Conservation (phyloP, 257 asterid genomes). For the Salvia rosmarinus region DNA sequence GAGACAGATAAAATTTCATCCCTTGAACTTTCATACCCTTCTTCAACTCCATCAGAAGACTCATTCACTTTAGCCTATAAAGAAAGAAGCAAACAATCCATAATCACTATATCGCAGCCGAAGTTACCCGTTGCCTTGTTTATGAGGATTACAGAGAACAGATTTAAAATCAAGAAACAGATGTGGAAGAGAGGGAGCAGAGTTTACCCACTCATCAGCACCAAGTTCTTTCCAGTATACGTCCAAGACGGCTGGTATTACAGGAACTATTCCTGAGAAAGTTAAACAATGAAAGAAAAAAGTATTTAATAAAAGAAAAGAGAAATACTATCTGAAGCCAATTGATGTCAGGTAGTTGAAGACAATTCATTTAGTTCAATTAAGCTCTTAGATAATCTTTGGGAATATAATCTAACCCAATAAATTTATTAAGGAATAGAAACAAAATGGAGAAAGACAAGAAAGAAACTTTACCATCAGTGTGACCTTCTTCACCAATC, state of each 20-base stretch:
- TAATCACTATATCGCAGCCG: slow-evolving; percentile 15
- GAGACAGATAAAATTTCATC: slow-evolving; percentile 87
- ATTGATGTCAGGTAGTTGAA: background rate
- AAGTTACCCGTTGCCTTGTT: slow-evolving; percentile 7
- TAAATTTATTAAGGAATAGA: slow-evolving; percentile 8
- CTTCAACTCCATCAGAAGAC: slow-evolving; percentile 80
- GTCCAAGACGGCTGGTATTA: slow-evolving; percentile 64
- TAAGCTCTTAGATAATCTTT: slow-evolving; percentile 23
- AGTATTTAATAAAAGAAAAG: slow-evolving; percentile 1
- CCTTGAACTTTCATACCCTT: slow-evolving; percentile 88
- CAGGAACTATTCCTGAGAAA: slow-evolving; percentile 84
- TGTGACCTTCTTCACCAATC: slow-evolving; percentile 58
- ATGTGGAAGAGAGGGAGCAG: slow-evolving; percentile 30
- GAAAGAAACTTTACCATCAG: slow-evolving; percentile 57
- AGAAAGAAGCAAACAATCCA: slow-evolving; percentile 26
- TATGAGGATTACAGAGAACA: slow-evolving; percentile 16
- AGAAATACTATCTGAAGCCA: background rate
- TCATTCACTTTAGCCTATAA: slow-evolving; percentile 74
- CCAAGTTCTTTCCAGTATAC: slow-evolving; percentile 82
- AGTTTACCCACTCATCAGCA: slow-evolving; percentile 92
- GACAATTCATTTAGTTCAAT: slow-evolving; percentile 9
- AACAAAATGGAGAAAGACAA: background rate
- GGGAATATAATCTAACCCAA: slow-evolving; percentile 22
- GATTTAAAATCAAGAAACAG: slow-evolving; percentile 27
- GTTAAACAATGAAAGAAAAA: slow-evolving; percentile 19